A percentile compares a stretch with the other conserved stretches of the same genome.
These are phyloP conservation scores for Cynara cardunculus DNA, from an alignment of 129 eudicot genomes.

Conservation along the genomic window DNA sequence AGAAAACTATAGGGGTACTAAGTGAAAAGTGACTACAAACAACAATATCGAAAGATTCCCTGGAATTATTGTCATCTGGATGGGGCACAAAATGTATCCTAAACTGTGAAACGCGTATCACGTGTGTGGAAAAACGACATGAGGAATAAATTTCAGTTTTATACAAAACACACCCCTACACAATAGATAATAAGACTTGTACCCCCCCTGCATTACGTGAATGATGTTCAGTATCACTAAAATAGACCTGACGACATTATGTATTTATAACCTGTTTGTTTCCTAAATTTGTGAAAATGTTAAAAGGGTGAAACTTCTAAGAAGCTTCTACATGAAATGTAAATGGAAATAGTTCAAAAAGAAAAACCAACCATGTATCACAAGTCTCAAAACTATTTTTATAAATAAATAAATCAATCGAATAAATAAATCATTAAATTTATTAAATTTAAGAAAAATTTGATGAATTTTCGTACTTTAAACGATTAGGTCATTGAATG, in stretches of 20 bases:
- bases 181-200: not conserved
- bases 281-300: constrained; percentile 8
- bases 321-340: not conserved
- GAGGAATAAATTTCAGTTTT: not conserved
- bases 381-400: too few species aligned
- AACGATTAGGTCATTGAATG: too few species aligned
- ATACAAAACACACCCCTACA: constrained; percentile 5
- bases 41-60: not conserved
- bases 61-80: constrained; percentile 11
- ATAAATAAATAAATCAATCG: too few species aligned
- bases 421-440: too few species aligned
- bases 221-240: constrained; percentile 1
- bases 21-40: not conserved
- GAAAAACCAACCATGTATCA: too few species aligned
- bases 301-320: constrained; percentile 4
- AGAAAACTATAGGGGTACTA: not conserved
- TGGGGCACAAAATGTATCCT: constrained; percentile 4
- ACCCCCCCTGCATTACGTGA: not conserved
- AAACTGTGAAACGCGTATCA: constrained; percentile 21
- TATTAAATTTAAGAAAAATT: too few species aligned
- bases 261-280: not conserved
- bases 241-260: not conserved
- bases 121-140: constrained; percentile 14
- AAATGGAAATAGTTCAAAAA: too few species aligned
- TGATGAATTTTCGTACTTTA: too few species aligned